These are phyloP conservation scores for Cladophialophora bantiana DNA, from an alignment of 2,329 filamentous ascomycete species.

Conservation along the genomic window DNA sequence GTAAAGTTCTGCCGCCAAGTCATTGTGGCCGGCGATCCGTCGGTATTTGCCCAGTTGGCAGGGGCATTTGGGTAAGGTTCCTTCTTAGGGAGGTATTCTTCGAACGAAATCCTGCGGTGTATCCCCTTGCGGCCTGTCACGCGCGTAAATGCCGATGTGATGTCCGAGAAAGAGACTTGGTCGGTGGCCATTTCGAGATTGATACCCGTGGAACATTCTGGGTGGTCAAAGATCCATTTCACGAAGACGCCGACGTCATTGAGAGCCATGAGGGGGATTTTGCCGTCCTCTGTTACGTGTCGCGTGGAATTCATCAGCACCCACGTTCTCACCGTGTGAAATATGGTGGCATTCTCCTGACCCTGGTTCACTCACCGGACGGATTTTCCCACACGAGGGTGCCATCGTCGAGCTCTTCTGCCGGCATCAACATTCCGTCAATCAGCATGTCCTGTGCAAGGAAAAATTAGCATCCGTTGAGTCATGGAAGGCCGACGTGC, in stretches of 20 bases:
- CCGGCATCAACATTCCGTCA: constrained; percentile 25
- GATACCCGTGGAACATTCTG: constrained; percentile 51
- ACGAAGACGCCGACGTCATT: constrained; percentile 57
- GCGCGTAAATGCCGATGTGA: constrained; percentile 51
- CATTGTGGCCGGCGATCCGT: constrained; percentile 46
- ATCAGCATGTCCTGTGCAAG: constrained; percentile 17
- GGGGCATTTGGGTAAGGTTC: constrained; percentile 26
- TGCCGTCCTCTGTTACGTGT: constrained; percentile 43
- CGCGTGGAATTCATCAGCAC: neutral
- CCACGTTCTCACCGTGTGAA: neutral
- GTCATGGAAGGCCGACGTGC: too few relatives aligned
- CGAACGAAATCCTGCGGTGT: constrained; percentile 37
- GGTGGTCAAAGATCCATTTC: constrained; percentile 58
- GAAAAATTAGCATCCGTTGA: neutral
- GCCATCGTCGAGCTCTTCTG: constrained; percentile 34
- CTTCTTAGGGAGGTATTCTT: constrained; percentile 24
- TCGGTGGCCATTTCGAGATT: constrained; percentile 55
- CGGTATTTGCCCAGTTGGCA: constrained; percentile 21
- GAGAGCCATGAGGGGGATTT: constrained; percentile 52
- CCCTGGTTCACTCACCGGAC: constrained; percentile 40
- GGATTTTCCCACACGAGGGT: constrained; percentile 53
- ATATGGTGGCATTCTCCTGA: neutral
- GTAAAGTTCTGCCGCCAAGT: constrained; percentile 57
- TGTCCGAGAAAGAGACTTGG: constrained; percentile 49
- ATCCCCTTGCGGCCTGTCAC: constrained; percentile 52